Evolutionary conservation across 73 alveolate species (phyloP).

Genomic region (Paramecium bursaria): DNA sequence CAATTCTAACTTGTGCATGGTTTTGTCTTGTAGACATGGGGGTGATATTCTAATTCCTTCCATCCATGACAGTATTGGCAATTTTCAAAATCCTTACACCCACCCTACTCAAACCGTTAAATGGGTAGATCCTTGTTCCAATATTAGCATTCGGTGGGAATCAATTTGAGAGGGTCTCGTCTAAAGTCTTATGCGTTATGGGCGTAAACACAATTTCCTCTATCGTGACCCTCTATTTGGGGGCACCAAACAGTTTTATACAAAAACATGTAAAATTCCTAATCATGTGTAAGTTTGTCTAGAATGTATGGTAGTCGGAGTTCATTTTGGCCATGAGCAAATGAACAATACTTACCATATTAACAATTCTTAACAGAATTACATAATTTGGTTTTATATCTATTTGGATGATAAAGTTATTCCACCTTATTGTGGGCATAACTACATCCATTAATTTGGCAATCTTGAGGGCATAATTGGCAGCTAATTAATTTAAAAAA

Average conservation of each 20-base stretch:
- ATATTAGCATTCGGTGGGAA: constrained; percentile 71
- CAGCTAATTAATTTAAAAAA: constrained; percentile 54
- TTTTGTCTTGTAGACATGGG: constrained; percentile 78
- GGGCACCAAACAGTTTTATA: constrained; percentile 82
- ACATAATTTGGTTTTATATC: constrained; percentile 82
- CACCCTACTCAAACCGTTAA: constrained; percentile 76
- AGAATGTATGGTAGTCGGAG: constrained; percentile 71
- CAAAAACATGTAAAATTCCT: constrained; percentile 75
- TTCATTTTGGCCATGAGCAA: constrained; percentile 80
- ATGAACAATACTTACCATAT: constrained; percentile 84
- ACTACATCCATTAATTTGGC: constrained; percentile 66
- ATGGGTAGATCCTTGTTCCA: constrained; percentile 70
- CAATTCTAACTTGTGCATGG: constrained; percentile 75
- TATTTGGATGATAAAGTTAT: constrained; percentile 79
- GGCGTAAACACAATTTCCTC: constrained; percentile 81
- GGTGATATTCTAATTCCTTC: constrained; percentile 93
- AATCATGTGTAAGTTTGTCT: constrained; percentile 67
- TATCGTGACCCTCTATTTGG: constrained; percentile 70
- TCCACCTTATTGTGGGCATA: constrained; percentile 81
- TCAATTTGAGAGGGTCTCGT: constrained; percentile 75
- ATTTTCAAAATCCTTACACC: constrained; percentile 78
- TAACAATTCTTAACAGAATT: constrained; percentile 75
- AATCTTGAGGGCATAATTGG: constrained; percentile 71
- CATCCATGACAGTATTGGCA: constrained; percentile 90
- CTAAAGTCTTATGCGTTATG: constrained; percentile 86